A percentile compares a stretch with the other conserved stretches of the same genome.
Conservation (phyloP, 768 basidiomycete species). For the Boletus insuetus region DNA sequence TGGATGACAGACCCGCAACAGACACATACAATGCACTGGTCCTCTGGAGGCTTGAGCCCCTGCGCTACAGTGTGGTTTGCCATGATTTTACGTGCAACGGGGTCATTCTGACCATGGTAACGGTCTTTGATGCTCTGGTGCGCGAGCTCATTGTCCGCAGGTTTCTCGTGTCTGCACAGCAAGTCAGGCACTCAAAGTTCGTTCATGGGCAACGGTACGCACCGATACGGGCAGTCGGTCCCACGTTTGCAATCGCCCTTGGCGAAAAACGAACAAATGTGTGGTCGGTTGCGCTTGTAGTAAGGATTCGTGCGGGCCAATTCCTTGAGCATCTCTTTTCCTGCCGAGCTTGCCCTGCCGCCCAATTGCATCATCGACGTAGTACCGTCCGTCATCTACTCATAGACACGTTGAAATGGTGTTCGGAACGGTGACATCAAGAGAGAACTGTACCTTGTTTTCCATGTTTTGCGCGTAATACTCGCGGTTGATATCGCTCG, state of each 20-base stretch:
- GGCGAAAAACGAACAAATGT: constrained; percentile 91
- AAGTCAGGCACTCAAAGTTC: neutral
- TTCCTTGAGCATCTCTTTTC: constrained; percentile 96
- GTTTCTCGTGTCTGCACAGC: constrained; percentile 75
- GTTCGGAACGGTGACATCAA: neutral
- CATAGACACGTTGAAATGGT: constrained; percentile 1
- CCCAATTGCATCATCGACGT: constrained; percentile 58
- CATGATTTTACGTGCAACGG: constrained; percentile 91
- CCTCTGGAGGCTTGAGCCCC: constrained; percentile 89
- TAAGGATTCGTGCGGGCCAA: constrained; percentile 94
- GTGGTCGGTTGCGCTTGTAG: constrained; percentile 94
- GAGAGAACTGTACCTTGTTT: constrained; percentile 50
- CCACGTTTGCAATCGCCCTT: constrained; percentile 96
- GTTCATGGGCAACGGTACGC: constrained; percentile 14
- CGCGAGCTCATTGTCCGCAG: constrained; percentile 74
- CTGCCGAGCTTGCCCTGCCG: constrained; percentile 68
- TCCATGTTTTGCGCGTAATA: constrained; percentile 94
- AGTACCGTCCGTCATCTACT: constrained; percentile 62
- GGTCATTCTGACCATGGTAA: constrained; percentile 90
- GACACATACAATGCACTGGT: constrained; percentile 71
- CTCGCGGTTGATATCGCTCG: constrained; percentile 95
- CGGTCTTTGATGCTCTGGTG: constrained; percentile 95
- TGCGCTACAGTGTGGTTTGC: constrained; percentile 71
- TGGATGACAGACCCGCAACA: neutral
- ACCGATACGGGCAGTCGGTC: constrained; percentile 87